These are phyloP conservation scores for Thoreauomyces humboldtii DNA, from an alignment of 192 early-diverging fungal species.

Conservation along the genomic window DNA sequence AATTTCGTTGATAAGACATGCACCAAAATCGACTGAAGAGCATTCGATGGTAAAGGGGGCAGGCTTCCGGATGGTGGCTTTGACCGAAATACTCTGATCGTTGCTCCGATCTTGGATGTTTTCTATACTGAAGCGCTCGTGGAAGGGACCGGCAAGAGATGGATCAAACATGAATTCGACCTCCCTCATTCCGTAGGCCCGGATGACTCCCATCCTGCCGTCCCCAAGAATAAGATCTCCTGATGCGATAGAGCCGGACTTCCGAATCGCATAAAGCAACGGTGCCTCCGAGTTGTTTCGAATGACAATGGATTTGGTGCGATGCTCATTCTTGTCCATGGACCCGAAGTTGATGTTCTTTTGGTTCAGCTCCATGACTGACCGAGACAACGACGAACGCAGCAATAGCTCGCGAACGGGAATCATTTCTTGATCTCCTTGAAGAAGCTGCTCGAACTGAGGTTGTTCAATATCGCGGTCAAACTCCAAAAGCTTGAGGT, in stretches of 20 bases:
- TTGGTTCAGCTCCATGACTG: slow-evolving; percentile 91
- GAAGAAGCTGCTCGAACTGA: slow-evolving; percentile 73
- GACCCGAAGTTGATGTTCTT: slow-evolving; percentile 96
- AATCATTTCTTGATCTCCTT: slow-evolving; percentile 55
- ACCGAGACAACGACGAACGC: slow-evolving; percentile 75
- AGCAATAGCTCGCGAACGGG: slow-evolving; percentile 91
- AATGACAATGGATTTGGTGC: slow-evolving; percentile 83
- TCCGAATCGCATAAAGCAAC: slow-evolving; percentile 85
- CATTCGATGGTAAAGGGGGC: slow-evolving; percentile 83
- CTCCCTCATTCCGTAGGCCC: slow-evolving; percentile 86
- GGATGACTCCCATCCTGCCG: slow-evolving; percentile 81
- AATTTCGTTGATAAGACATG: slow-evolving; percentile 56
- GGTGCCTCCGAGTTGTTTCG: slow-evolving; percentile 89
- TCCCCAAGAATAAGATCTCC: slow-evolving; percentile 82
- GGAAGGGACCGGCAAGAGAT: slow-evolving; percentile 80
- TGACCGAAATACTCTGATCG: slow-evolving; percentile 75
- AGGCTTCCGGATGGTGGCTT: slow-evolving; percentile 86
- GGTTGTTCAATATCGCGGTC: slow-evolving; percentile 77
- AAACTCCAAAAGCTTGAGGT: slow-evolving; percentile 82
- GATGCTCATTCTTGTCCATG: slow-evolving; percentile 76
- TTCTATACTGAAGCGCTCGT: slow-evolving; percentile 81
- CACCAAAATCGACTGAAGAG: slow-evolving; percentile 72
- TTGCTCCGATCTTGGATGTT: slow-evolving; percentile 86
- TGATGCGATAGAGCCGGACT: slow-evolving; percentile 92
- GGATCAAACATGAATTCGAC: slow-evolving; percentile 92